A percentile compares a stretch with the other conserved stretches of the same genome.
Evolutionary conservation across 768 basidiomycete genomes (phyloP).

Genomic region (Filobasidium floriforme): DNA sequence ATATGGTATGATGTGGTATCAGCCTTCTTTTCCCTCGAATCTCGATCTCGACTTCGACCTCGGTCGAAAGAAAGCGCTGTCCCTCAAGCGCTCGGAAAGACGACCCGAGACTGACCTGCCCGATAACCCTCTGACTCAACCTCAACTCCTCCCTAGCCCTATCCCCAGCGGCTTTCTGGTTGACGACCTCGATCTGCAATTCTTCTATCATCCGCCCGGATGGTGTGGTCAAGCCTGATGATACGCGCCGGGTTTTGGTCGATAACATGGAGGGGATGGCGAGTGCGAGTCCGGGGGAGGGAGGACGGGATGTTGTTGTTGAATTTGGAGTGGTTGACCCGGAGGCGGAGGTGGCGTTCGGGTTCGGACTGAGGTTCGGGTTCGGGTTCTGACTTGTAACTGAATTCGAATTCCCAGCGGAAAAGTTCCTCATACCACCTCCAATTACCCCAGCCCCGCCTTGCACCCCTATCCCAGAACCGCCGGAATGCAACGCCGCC

Average conservation of each 20-base stretch:
- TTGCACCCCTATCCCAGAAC: neutral
- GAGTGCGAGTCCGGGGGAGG: no score
- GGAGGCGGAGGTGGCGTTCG: neutral
- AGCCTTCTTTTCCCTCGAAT: no score
- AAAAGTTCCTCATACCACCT: no score
- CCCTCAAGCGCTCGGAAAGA: no score
- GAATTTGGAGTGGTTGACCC: no score
- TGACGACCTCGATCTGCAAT: constrained; percentile 4
- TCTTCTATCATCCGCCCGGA: constrained; percentile 9
- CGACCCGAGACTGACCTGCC: neutral
- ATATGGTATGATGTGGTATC: no score
- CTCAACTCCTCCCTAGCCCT: constrained; percentile 3
- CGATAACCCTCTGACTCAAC: constrained; percentile 4
- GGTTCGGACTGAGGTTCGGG: neutral
- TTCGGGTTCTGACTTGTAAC: no score
- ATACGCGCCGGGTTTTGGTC: neutral
- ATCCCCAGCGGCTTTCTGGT: neutral
- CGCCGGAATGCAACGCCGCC: neutral
- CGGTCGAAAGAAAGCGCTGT: no score
- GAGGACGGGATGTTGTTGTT: no score
- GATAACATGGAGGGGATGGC: neutral
- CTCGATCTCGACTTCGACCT: neutral
- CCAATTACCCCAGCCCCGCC: no score
- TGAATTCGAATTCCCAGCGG: no score
- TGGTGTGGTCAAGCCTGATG: neutral